These are phyloP conservation scores for Hypoxylon fuscum DNA, from an alignment of 495 filamentous ascomycete species.

Conservation along the genomic window DNA sequence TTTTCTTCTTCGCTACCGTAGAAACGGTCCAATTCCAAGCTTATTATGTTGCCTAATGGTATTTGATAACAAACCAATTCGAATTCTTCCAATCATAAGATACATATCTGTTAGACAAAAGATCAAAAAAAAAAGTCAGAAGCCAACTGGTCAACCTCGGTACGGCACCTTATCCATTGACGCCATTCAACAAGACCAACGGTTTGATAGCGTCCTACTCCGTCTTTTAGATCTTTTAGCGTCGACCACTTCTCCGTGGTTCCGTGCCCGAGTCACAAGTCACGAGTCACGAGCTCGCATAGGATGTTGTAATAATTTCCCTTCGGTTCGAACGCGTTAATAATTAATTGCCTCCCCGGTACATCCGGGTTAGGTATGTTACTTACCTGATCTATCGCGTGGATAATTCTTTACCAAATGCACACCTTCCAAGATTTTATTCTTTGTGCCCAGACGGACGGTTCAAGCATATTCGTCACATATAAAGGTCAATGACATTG, in stretches of 20 bases:
- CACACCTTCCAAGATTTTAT: slow-evolving; percentile 4
- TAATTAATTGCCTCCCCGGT: slow-evolving; percentile 23
- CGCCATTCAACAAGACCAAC: slow-evolving; percentile 13
- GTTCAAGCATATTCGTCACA: slow-evolving; percentile 13
- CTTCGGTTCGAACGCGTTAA: slow-evolving; percentile 10
- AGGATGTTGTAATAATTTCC: slow-evolving; percentile 20
- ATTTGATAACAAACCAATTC: slow-evolving; percentile 11
- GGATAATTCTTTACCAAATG: slow-evolving; percentile 24
- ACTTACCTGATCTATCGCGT: slow-evolving; percentile 5
- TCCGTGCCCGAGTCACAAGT: slow-evolving; percentile 13
- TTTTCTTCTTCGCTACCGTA: not conserved
- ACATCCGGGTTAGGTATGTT: slow-evolving; percentile 31
- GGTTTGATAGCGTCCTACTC: slow-evolving; percentile 13
- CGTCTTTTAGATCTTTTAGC: slow-evolving; percentile 15
- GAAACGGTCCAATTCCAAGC: slow-evolving; percentile 8
- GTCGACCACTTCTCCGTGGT: slow-evolving; percentile 13
- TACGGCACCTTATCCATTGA: slow-evolving; percentile 2
- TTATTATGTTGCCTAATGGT: slow-evolving; percentile 23
- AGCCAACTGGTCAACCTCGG: slow-evolving; percentile 4
- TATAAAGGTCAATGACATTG: slow-evolving; percentile 23
- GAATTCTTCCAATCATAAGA: not conserved
- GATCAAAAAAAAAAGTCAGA: slow-evolving; percentile 10
- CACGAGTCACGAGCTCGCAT: slow-evolving; percentile 36
- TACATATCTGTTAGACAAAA: too few species aligned
- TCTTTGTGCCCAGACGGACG: slow-evolving; percentile 1